Conservation (phyloP, 2,329 filamentous ascomycete species). For the Dryadomyces quercus-mongolicae region DNA sequence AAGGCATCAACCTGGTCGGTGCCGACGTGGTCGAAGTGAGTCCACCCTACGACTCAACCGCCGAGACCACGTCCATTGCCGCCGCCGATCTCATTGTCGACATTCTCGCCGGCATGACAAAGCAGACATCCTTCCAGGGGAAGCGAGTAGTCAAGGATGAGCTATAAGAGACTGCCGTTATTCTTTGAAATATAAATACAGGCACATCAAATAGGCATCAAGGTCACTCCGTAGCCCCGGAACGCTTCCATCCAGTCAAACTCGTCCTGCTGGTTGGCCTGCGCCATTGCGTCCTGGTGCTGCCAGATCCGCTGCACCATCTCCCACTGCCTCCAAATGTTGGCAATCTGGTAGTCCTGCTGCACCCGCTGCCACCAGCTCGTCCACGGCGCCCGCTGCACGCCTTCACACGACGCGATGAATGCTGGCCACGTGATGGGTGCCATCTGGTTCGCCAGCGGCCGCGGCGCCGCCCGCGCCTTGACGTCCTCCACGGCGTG, state of each 20-base stretch:
- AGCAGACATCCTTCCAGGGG: background rate
- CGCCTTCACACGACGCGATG: background rate
- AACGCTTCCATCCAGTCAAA: constrained; percentile 4
- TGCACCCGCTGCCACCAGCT: constrained; percentile 3
- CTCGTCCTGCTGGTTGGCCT: background rate
- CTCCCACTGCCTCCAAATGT: constrained; percentile 48
- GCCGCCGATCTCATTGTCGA: constrained; percentile 9
- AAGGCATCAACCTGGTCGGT: constrained; percentile 71
- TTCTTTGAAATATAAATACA: too few relatives aligned
- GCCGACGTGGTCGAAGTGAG: constrained; percentile 83
- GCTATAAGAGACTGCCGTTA: too few relatives aligned
- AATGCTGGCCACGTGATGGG: constrained; percentile 9
- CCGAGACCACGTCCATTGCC: constrained; percentile 8
- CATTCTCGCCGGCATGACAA: constrained; percentile 8
- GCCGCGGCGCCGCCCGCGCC: background rate
- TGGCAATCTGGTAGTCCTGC: constrained; percentile 20
- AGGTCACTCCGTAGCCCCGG: background rate
- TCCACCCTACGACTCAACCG: constrained; percentile 62
- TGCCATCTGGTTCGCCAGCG: background rate
- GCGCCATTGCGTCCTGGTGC: background rate
- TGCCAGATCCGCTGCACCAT: constrained; percentile 50
- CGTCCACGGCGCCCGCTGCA: background rate
- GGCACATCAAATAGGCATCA: background rate
- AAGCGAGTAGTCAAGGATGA: constrained; percentile 2
- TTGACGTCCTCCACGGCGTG: constrained; percentile 6